Percentiles rank a stretch among this genome's conserved stretches.
Evolutionary conservation across 345 rosid species (phyloP).

Genomic region (Acer campestre): DNA sequence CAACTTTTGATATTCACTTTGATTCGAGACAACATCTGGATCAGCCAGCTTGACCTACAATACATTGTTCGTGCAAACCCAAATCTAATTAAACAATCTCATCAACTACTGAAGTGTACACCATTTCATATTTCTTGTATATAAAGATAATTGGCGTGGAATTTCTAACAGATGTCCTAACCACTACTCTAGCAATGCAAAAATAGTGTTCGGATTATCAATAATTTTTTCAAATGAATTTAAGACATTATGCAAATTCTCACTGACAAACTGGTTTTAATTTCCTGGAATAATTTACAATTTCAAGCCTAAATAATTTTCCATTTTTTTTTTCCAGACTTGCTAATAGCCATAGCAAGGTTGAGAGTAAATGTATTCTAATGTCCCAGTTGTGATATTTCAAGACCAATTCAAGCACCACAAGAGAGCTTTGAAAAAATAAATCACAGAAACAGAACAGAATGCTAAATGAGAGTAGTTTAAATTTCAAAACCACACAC

Average conservation of each 20-base stretch:
- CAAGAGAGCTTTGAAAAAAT: no score
- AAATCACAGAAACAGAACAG: not conserved
- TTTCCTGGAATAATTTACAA: not conserved
- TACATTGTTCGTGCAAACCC: conserved; percentile 8
- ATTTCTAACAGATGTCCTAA: not conserved
- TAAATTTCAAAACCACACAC: not conserved
- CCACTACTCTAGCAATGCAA: not conserved
- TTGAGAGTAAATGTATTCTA: not conserved
- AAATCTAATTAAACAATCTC: conserved; percentile 6
- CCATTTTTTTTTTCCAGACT: not conserved
- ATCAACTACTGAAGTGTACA: not conserved
- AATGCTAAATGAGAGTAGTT: no score
- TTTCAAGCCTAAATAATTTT: not conserved
- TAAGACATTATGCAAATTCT: not conserved
- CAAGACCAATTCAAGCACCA: not conserved
- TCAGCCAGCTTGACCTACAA: conserved; percentile 85
- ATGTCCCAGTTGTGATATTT: not conserved
- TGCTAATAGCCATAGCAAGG: not conserved
- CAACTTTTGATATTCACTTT: conserved; percentile 75
- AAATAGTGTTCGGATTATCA: not conserved
- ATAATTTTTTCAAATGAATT: no score
- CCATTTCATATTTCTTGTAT: not conserved
- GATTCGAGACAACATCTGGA: conserved; percentile 86
- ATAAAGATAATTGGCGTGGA: not conserved
- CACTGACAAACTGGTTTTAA: not conserved